These are phyloP conservation scores for Beauveria varroae DNA, from an alignment of 2,329 filamentous ascomycete species.

Conservation along the genomic window DNA sequence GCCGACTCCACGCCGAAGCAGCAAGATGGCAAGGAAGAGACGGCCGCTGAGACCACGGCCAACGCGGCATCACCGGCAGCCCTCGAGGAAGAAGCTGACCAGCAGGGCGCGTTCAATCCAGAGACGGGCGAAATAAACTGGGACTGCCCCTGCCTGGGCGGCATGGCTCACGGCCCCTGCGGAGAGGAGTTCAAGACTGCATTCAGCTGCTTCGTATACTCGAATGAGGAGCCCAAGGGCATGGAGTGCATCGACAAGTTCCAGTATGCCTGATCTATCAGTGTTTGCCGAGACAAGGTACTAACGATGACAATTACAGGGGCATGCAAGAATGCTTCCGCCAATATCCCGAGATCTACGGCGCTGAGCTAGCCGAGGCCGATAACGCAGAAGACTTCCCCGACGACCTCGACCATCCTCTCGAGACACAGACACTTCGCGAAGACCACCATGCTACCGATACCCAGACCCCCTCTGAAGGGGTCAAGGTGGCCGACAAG, in stretches of 20 bases:
- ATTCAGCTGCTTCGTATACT: conserved; percentile 98
- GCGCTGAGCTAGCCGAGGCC: conserved; percentile 76
- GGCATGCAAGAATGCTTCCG: conserved; percentile 97
- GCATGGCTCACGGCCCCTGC: conserved; percentile 94
- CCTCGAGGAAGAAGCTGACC: conserved; percentile 72
- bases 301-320: conserved; percentile 42
- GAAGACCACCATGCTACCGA: neutral
- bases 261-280: conserved; percentile 56
- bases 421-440: neutral
- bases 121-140: conserved; percentile 99
- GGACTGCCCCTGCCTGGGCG: conserved; percentile 95
- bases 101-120: conserved; percentile 92
- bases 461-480: neutral
- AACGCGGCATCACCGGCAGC: conserved; percentile 36
- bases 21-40: conserved; percentile 18
- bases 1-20: conserved; percentile 21
- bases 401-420: conserved; percentile 9
- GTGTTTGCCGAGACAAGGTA: neutral
- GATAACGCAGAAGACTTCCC: conserved; percentile 34
- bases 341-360: conserved; percentile 86
- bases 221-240: conserved; percentile 88
- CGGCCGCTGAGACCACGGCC: conserved; percentile 13
- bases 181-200: conserved; percentile 92
- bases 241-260: conserved; percentile 98
- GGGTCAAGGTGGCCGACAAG: neutral